Evolutionary conservation across 305 asterid species (phyloP).

Genomic region (Rubia peregrina): DNA sequence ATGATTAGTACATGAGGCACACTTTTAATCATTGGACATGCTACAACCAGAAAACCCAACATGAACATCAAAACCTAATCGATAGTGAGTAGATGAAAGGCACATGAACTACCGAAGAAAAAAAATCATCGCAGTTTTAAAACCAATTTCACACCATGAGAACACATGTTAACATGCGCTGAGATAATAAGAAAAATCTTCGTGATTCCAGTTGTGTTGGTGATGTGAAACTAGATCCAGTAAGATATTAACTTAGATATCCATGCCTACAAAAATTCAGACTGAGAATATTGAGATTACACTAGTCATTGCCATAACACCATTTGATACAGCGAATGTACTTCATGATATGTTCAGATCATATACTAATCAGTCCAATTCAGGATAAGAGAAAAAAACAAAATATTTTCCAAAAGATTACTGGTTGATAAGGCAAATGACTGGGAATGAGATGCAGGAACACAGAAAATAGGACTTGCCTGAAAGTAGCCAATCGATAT

Average conservation of each 20-base stretch:
- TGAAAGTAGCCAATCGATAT: constrained; percentile 88
- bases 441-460: background rate
- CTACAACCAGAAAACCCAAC: constrained; percentile 32
- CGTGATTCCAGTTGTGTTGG: background rate
- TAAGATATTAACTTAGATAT: no score
- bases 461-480: constrained; percentile 41
- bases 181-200: background rate
- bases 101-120: background rate
- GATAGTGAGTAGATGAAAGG: background rate
- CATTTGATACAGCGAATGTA: background rate
- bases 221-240: background rate
- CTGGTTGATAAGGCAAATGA: constrained; percentile 1
- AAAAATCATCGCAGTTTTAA: background rate
- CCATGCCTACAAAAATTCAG: background rate
- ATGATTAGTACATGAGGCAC: constrained; percentile 69
- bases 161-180: background rate
- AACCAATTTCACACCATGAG: background rate
- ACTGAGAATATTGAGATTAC: background rate
- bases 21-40: constrained; percentile 61
- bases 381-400: constrained; percentile 9
- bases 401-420: constrained; percentile 1
- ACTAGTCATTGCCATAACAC: background rate
- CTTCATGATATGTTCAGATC: background rate
- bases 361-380: background rate
- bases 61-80: background rate